Evolutionary conservation across 208 protist genomes (phyloP).

Genomic region (Histomonas meleagridis): DNA sequence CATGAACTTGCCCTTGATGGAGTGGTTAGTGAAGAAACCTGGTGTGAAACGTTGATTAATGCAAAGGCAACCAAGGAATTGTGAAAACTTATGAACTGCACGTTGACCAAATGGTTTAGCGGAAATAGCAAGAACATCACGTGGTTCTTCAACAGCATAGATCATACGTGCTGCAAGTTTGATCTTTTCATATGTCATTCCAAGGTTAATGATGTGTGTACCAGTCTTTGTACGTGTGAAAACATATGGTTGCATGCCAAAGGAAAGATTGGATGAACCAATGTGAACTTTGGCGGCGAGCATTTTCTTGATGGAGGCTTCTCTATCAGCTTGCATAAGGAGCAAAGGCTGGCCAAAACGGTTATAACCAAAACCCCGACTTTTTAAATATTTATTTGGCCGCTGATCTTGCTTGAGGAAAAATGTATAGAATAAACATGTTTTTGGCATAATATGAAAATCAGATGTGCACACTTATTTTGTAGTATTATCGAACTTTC

Average conservation of each 20-base stretch:
- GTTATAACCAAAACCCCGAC: no score
- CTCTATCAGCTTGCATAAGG: no score
- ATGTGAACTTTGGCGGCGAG: slow-evolving; percentile 3
- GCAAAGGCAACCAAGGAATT: slow-evolving; percentile 72
- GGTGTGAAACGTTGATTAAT: slow-evolving; percentile 84
- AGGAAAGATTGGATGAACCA: not conserved
- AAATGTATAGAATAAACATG: no score
- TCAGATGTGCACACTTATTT: no score
- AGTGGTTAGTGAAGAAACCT: slow-evolving; percentile 88
- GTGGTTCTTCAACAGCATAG: slow-evolving; percentile 89
- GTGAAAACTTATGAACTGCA: slow-evolving; percentile 79
- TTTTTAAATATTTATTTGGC: no score
- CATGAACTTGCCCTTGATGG: slow-evolving; percentile 82
- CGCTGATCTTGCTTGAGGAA: no score
- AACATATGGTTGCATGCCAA: not conserved
- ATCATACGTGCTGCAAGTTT: slow-evolving; percentile 90
- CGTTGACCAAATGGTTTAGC: slow-evolving; percentile 55
- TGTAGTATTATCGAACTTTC: no score
- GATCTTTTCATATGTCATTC: slow-evolving; percentile 96
- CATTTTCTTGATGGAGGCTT: slow-evolving; percentile 24
- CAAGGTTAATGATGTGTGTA: slow-evolving; percentile 86
- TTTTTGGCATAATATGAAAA: no score
- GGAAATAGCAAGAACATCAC: slow-evolving; percentile 85
- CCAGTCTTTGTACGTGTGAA: slow-evolving; percentile 47
- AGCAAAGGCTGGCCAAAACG: no score